These are phyloP conservation scores for Wallacemonas sp. DNA, from an alignment of 208 protist genomes.

Conservation along the genomic window DNA sequence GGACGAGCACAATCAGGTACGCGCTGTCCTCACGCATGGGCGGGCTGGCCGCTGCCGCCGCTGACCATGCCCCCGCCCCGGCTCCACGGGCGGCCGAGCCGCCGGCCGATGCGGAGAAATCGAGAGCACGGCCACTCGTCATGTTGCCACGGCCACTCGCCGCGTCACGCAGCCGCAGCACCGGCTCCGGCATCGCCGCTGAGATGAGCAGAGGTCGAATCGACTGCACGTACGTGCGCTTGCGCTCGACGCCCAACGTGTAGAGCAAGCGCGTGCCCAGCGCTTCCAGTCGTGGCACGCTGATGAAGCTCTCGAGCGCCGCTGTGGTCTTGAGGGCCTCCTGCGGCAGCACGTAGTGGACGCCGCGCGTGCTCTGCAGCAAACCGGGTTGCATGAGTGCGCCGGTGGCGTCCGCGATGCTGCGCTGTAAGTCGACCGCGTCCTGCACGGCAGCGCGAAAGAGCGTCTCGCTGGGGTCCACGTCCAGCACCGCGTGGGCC, in stretches of 20 bases:
- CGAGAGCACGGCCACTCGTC: neutral
- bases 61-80: too few relatives aligned
- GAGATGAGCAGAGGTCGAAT: slow-evolving; percentile 78
- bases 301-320: slow-evolving; percentile 78
- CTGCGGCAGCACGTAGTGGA: slow-evolving; percentile 76
- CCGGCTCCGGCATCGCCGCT: slow-evolving; percentile 46
- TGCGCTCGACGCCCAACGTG: slow-evolving; percentile 75
- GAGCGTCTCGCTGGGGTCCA: slow-evolving; percentile 68
- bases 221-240: slow-evolving; percentile 40
- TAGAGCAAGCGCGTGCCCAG: slow-evolving; percentile 65
- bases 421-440: slow-evolving; percentile 60
- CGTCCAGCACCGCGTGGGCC: slow-evolving; percentile 67
- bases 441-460: slow-evolving; percentile 67
- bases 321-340: slow-evolving; percentile 67
- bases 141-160: neutral
- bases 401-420: slow-evolving; percentile 65
- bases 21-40: slow-evolving; percentile 27
- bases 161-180: neutral
- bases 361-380: slow-evolving; percentile 74
- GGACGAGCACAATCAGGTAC: slow-evolving; percentile 65
- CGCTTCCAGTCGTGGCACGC: slow-evolving; percentile 49
- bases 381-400: slow-evolving; percentile 86
- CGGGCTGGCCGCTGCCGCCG: too few relatives aligned
- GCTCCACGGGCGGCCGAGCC: too few relatives aligned
- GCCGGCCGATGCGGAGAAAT: neutral